Evolutionary conservation across 2,329 filamentous ascomycete genomes (phyloP), one percentile per base, ranked within the genome.

Genomic region (Exophiala aquamarina): DNA sequence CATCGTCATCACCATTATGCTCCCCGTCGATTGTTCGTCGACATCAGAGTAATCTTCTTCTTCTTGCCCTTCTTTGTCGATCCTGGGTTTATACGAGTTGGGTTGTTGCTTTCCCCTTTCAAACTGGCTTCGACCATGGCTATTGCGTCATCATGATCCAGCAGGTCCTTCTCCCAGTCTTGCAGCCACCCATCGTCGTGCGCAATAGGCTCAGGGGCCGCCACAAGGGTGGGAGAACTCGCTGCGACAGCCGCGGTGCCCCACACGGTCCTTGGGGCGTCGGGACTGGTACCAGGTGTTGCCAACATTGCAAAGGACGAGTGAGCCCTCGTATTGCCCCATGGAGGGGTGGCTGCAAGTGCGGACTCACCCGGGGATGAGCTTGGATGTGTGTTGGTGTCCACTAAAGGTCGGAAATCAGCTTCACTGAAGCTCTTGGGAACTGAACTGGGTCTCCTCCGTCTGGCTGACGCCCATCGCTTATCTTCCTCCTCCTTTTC

Each of bases 101-200:
- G 46, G 59, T 59, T 47, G 59, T 61, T 23, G 46, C 59, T 47
- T 41, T 55, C 54, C 42, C 50, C 58, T 32, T 53, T 49, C 39
- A 48, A 61, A 43, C 61, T 60, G 20, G 60, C 63, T 48, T 74
- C 71, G 5, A 74, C 71, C 47, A 76, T 72, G 3, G 74, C 75
- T 11, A 79, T 66, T 37, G 79, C 67, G 43, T 79, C 73, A 40
- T 80, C 73, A 45, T 89, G 85, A 2, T 80, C 77, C 11, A 82
- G 73, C 13, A 95, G 64, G 47, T 95, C 81, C 47, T 86, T 83
- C 60, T 95, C 88, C 84, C 84, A 88, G 2, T 84, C 89, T 59
- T 87, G 84, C 13, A 92, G 72, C 91, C 91, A 96, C 0, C 91
- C 92, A 63, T 96, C 91, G 52, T 90, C 82, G 5, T 67, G 60